Percentiles rank a stretch among this genome's conserved stretches.
Evolutionary conservation across 768 basidiomycete genomes (phyloP).

Genomic region (Lactarius pseudohatsudake): DNA sequence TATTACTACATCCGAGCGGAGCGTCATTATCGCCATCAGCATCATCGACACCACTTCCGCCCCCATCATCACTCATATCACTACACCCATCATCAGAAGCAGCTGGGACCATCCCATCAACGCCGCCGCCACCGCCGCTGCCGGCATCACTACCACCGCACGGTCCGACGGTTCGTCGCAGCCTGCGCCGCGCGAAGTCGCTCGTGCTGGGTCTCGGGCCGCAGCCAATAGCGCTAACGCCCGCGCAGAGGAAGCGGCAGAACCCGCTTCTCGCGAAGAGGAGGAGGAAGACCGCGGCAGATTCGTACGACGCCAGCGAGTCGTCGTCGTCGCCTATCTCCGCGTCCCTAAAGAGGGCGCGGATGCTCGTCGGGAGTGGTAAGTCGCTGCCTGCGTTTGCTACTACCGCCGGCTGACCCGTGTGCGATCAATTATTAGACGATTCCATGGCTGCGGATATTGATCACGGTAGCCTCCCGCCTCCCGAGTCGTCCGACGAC

Average conservation of each 20-base stretch:
- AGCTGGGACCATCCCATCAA: background rate
- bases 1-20: background rate
- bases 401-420: background rate
- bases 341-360: conserved; percentile 29
- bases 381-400: conserved; percentile 26
- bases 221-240: background rate
- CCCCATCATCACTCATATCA: background rate
- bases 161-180: conserved; percentile 15
- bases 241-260: conserved; percentile 17
- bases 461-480: conserved; percentile 11
- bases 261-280: background rate
- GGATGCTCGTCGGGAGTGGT: conserved; percentile 38
- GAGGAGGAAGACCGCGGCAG: background rate
- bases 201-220: background rate
- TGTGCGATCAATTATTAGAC: conserved; percentile 36
- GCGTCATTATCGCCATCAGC: background rate
- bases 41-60: background rate
- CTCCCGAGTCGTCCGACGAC: conserved; percentile 56
- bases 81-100: conserved; percentile 1
- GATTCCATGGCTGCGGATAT: conserved; percentile 47
- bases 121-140: background rate
- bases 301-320: background rate
- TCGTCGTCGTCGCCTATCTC: conserved; percentile 31
- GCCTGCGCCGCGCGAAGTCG: conserved; percentile 24
- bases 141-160: background rate